Base-by-base conservation (phyloP, 306 rosid species). In the Citrullus colocynthis region DNA sequence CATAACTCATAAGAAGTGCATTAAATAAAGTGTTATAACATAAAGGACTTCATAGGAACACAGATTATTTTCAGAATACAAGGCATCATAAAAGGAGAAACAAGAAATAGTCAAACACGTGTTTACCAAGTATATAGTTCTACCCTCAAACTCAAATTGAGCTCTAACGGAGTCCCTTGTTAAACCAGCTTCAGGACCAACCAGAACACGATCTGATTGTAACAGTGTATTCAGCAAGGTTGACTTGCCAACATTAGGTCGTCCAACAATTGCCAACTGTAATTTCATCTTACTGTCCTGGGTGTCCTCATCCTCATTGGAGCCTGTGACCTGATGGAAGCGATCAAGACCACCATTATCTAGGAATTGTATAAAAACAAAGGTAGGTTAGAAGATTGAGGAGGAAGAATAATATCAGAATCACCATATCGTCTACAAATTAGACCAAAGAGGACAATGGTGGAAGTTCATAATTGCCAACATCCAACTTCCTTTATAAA, bases 151-250 rank as follows among this genome's bases (percentile, higher is more conserved):
- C 78, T 95, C 87, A 84, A 92, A 92, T 78, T 92, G 88, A 52
- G 95, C 93, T 89, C 98, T 90, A 84, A 95, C 83, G 61, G 98
- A 90, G 84, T 95, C 98, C 86, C 98, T 87, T 54, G 98, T 95
- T 71, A 95, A 80, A 80, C 98, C 98, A 83, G 96, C 93, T 87
- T 95, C 98, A 13, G 98, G 97, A 51, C 98, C 97, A 83, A 92
- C 97, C 83, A 95, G 85, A 81, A 92, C 98, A 11, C 98, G 98
- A 15, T 95, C 89, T 85, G 93, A 91, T 84, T 92, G 97, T 83
- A 95, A 83, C 85, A 95, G 80, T n/a, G 93, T 81, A 79, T 90
- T 95, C 63, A 95, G 85, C 80, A 90, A 86, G 82, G 99, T 95
- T 80, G 99, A 92, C 86, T 92, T 95, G 81, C 97, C 97, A 59